phyloP scores from a whole-genome alignment of 805 yeast species.

The Metschnikowia proteae region DNA sequence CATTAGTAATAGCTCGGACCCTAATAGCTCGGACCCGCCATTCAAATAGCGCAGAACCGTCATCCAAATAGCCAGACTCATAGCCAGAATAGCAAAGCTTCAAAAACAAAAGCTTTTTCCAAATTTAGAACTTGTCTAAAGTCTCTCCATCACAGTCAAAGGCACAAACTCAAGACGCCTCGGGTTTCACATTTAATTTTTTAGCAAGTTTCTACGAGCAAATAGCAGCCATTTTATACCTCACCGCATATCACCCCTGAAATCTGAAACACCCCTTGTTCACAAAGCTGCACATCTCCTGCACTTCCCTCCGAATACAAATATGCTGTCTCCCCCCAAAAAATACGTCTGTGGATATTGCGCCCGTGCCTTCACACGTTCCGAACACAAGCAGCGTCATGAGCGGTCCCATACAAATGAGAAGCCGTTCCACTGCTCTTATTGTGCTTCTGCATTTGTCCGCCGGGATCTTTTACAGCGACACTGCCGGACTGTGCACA shows the following conservation, averaged over 20 bases:
- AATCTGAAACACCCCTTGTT: neutral
- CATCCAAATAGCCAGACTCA: too few species aligned
- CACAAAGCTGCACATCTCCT: neutral
- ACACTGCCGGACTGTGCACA: constrained; percentile 76
- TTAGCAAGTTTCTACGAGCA: neutral
- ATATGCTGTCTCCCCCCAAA: constrained; percentile 39
- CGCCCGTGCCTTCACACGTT: constrained; percentile 73
- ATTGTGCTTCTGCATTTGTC: constrained; percentile 70
- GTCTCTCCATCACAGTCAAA: too few species aligned
- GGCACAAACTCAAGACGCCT: neutral
- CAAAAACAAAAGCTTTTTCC: too few species aligned
- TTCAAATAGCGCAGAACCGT: too few species aligned
- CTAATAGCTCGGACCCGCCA: too few species aligned
- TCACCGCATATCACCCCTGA: neutral
- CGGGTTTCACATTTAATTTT: neutral
- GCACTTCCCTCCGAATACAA: neutral
- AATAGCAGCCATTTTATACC: neutral
- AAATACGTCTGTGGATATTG: constrained; percentile 77
- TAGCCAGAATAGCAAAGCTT: too few species aligned
- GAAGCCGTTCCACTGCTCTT: constrained; percentile 71
- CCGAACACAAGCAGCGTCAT: constrained; percentile 75
- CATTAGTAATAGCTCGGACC: too few species aligned
- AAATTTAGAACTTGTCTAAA: too few species aligned
- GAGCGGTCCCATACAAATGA: constrained; percentile 79
- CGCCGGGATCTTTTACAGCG: constrained; percentile 73